phyloP scores from a whole-genome alignment of 768 basidiomycete genomes.

The Clathrus columnatus region DNA sequence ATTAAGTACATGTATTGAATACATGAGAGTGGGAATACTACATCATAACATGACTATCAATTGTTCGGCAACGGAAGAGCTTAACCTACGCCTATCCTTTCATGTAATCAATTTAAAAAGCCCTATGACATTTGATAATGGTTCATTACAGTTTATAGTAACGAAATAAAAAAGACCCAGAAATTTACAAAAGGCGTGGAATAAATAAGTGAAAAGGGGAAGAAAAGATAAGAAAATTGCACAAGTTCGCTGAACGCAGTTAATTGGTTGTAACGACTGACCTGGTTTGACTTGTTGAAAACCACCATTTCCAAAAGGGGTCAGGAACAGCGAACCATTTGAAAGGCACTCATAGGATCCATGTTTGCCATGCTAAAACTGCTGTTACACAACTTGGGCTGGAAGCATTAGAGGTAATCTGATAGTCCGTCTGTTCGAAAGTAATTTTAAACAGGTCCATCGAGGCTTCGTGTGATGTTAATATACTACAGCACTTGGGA shows the following conservation, averaged over 20 bases:
- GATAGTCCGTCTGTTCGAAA: slow-evolving; percentile 89
- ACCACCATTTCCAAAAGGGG: slow-evolving; percentile 69
- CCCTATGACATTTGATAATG: too few species aligned
- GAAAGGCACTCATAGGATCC: slow-evolving; percentile 57
- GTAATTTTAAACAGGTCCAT: slow-evolving; percentile 60
- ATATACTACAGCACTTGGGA: neutral
- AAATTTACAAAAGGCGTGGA: neutral
- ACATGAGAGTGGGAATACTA: too few species aligned
- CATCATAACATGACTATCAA: too few species aligned
- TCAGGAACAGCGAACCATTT: slow-evolving; percentile 76
- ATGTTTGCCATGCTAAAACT: slow-evolving; percentile 82
- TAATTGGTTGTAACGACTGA: slow-evolving; percentile 73
- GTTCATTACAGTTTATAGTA: neutral
- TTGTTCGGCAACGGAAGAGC: too few species aligned
- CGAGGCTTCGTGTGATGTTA: slow-evolving; percentile 22
- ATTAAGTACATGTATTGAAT: too few species aligned
- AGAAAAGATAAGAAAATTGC: neutral
- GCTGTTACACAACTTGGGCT: slow-evolving; percentile 86
- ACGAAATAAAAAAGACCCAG: neutral
- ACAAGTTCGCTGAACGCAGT: slow-evolving; percentile 45
- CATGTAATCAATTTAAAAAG: too few species aligned
- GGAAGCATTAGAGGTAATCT: slow-evolving; percentile 78
- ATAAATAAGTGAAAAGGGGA: neutral
- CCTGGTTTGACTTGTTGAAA: slow-evolving; percentile 91
- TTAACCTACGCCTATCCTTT: too few species aligned